A percentile compares a stretch with the other conserved stretches of the same genome.
These are phyloP conservation scores for Hibiscus syriacus DNA, from an alignment of 345 rosid species.

Conservation along the genomic window DNA sequence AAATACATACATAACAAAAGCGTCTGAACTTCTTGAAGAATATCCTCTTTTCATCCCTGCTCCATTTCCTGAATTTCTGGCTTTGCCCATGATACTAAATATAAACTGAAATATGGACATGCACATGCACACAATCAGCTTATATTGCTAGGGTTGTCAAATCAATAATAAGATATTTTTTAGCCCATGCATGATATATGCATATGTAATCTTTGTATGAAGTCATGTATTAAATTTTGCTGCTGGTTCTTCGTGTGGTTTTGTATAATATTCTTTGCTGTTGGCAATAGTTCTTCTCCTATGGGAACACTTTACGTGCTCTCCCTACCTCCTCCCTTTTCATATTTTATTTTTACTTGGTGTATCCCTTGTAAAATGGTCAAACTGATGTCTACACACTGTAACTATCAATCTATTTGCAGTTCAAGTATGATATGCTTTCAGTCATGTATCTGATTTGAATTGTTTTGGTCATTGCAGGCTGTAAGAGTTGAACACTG, in stretches of 20 bases:
- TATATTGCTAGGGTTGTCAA: neutral
- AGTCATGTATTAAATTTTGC: neutral
- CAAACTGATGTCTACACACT: too few species aligned
- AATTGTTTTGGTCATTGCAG: too few species aligned
- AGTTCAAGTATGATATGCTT: neutral
- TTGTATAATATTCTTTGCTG: neutral
- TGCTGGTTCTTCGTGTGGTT: neutral
- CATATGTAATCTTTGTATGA: neutral
- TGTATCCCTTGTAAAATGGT: neutral
- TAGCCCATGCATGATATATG: neutral
- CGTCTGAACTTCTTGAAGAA: neutral
- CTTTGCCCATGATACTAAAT: neutral
- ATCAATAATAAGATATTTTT: neutral
- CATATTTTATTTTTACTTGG: neutral
- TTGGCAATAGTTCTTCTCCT: neutral
- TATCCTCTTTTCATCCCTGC: neutral
- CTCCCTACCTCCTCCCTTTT: neutral
- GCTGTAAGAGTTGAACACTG: too few species aligned
- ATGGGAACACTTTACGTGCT: neutral
- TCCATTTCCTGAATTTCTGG: neutral
- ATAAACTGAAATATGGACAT: neutral
- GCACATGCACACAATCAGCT: neutral
- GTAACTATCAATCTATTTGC: too few species aligned
- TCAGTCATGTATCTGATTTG: too few species aligned
- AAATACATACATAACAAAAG: neutral